phyloP scores from a whole-genome alignment of 176 grass and related monocot species.

The Oryza nivara region DNA sequence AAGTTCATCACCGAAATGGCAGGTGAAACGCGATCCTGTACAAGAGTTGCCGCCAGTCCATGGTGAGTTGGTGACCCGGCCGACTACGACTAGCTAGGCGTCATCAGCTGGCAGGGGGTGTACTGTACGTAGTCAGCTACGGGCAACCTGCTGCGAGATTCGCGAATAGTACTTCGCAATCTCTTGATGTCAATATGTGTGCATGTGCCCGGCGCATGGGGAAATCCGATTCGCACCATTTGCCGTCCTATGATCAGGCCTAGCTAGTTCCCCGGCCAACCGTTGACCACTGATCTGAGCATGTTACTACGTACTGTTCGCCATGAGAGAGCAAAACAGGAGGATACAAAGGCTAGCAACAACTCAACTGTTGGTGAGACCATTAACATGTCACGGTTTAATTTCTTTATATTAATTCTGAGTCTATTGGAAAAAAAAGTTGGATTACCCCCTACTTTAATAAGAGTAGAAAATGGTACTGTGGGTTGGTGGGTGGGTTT shows the following conservation, averaged over 20 bases:
- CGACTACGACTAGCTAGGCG: background rate
- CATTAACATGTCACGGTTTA: background rate
- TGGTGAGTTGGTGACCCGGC: conserved; percentile 11
- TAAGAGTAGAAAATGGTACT: background rate
- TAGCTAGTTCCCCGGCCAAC: background rate
- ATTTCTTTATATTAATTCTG: background rate
- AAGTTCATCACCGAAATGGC: background rate
- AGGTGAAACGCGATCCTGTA: background rate
- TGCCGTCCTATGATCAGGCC: background rate
- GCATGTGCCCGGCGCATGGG: conserved; percentile 6
- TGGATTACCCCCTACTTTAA: background rate
- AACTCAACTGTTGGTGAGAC: background rate
- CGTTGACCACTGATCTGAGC: background rate
- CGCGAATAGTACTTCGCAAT: background rate
- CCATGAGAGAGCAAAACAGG: no score
- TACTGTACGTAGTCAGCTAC: background rate
- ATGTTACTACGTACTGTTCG: background rate
- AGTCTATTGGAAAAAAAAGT: background rate
- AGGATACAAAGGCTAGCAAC: background rate
- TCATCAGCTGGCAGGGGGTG: no score
- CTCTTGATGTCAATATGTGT: conserved; percentile 18
- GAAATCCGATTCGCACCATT: background rate
- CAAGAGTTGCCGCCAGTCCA: conserved; percentile 4
- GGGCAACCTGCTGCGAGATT: conserved; percentile 3
- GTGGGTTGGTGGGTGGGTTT: background rate